phyloP scores from a whole-genome alignment of 2,329 filamentous ascomycete genomes.

The Colletotrichum neosansevieriae region DNA sequence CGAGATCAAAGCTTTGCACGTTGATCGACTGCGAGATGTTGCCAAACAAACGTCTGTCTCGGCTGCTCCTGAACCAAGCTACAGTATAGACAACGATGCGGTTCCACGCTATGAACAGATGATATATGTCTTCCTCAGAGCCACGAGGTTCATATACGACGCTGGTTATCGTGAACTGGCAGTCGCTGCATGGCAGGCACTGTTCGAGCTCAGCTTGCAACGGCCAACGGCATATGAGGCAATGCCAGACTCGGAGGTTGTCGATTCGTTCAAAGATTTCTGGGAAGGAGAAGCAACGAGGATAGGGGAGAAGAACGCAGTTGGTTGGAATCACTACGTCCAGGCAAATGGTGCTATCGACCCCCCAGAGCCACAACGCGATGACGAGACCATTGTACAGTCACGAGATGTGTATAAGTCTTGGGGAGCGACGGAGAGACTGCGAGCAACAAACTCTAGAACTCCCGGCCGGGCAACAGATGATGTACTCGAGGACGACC shows the following conservation, averaged over 20 bases:
- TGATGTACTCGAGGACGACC: conserved; percentile 81
- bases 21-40: conserved; percentile 59
- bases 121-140: conserved; percentile 79
- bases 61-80: conserved; percentile 22
- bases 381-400: conserved; percentile 35
- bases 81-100: not conserved
- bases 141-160: conserved; percentile 81
- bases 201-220: conserved; percentile 79
- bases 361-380: conserved; percentile 53
- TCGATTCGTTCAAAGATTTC: conserved; percentile 73
- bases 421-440: conserved; percentile 68
- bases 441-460: conserved; percentile 59
- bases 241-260: conserved; percentile 34
- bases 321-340: conserved; percentile 75
- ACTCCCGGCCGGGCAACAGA: conserved; percentile 82
- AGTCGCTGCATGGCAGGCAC: conserved; percentile 84
- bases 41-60: conserved; percentile 27
- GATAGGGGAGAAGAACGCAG: conserved; percentile 78
- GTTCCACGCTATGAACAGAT: conserved; percentile 54
- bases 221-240: conserved; percentile 55
- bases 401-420: conserved; percentile 62
- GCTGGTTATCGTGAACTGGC: conserved; percentile 84
- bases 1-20: conserved; percentile 69
- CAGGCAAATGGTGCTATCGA: conserved; percentile 52
- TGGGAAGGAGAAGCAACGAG: conserved; percentile 89